Percentiles rank a stretch among this genome's conserved stretches.
phyloP scores from a whole-genome alignment of 2,329 filamentous ascomycete genomes.

The Sclerotinia sclerotiorum region DNA sequence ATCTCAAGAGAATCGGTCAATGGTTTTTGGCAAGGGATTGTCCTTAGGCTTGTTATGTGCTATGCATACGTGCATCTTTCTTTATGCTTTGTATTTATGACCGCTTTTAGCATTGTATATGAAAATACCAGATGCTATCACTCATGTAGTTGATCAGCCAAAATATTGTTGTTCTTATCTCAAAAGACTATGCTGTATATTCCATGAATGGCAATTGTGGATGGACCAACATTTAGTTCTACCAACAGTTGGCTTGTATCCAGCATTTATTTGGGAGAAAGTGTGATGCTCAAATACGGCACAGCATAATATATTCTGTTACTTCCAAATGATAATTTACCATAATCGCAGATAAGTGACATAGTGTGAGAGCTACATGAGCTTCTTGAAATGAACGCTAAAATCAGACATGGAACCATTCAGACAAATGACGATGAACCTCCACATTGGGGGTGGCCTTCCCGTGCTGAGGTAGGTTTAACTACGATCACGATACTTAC shows the following conservation, averaged over 20 bases:
- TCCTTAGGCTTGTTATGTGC: background rate
- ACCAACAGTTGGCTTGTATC: background rate
- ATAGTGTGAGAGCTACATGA: too few species aligned
- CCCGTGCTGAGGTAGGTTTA: background rate
- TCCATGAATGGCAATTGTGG: background rate
- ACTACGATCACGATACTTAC: background rate
- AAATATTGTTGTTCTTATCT: background rate
- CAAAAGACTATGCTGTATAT: background rate
- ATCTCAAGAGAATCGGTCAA: background rate
- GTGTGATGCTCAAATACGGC: background rate
- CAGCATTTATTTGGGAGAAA: background rate
- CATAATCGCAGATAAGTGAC: background rate
- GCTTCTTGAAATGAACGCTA: too few species aligned
- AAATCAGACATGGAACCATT: background rate
- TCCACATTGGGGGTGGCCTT: background rate
- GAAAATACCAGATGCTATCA: background rate
- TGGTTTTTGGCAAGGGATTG: background rate
- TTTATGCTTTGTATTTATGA: slow-evolving; percentile 9
- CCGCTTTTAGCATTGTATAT: background rate
- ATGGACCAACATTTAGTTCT: background rate
- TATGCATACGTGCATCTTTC: background rate
- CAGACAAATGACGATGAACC: background rate
- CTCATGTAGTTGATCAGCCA: background rate
- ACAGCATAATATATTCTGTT: background rate
- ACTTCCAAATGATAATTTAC: background rate